Evolutionary conservation across 2,329 filamentous ascomycete species (phyloP).

Genomic region (Botryotinia calthae): DNA sequence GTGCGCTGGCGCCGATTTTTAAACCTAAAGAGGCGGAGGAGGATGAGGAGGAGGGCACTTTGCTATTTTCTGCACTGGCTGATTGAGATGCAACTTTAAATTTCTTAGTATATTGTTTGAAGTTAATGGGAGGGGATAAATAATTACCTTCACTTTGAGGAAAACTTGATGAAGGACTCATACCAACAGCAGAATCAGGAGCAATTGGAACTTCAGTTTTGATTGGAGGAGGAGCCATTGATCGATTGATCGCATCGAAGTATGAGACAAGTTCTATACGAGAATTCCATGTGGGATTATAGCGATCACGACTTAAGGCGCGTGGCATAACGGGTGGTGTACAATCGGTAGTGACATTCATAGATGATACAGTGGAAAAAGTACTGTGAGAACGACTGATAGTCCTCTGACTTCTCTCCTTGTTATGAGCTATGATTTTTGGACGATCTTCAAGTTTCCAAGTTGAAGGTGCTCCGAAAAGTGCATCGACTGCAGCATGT

Average conservation of each 20-base stretch:
- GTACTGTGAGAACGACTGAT: conserved; percentile 32
- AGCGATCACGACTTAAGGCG: conserved; percentile 32
- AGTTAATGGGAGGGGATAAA: not conserved
- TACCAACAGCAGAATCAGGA: conserved; percentile 33
- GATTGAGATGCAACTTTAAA: conserved; percentile 28
- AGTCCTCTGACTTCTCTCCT: conserved; percentile 34
- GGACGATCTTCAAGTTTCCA: conserved; percentile 45
- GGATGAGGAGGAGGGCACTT: not conserved
- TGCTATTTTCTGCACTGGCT: conserved; percentile 33
- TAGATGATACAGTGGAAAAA: conserved; percentile 29
- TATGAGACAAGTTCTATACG: conserved; percentile 29
- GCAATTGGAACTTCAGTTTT: conserved; percentile 28
- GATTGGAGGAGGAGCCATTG: not conserved
- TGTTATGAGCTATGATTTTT: conserved; percentile 37
- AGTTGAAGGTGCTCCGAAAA: conserved; percentile 52
- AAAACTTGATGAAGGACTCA: conserved; percentile 28
- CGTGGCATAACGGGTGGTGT: conserved; percentile 27
- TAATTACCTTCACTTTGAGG: conserved; percentile 34
- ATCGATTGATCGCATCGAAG: conserved; percentile 15
- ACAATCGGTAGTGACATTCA: conserved; percentile 23
- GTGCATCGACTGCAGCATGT: conserved; percentile 58
- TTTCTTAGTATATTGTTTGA: conserved; percentile 1
- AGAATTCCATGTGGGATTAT: conserved; percentile 36
- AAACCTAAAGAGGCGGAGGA: conserved; percentile 31
- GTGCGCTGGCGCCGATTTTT: conserved; percentile 25